Conservation (phyloP, 805 yeast species). For the Metschnikowia matae region DNA sequence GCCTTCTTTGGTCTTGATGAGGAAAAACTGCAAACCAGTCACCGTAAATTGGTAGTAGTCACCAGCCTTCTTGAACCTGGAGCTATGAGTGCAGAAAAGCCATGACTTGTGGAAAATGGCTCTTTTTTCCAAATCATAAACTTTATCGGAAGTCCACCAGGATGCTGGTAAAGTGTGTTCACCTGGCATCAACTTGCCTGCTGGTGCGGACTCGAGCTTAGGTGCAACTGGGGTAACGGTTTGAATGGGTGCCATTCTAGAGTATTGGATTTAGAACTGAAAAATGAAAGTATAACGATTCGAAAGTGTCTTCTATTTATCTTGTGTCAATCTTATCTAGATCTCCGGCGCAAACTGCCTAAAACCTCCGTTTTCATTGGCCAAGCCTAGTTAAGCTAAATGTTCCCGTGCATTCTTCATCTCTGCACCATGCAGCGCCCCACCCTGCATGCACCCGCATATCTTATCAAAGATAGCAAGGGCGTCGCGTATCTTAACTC, state of each 20-base stretch:
- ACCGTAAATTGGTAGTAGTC: slow-evolving; percentile 50
- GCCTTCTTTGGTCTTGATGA: slow-evolving; percentile 50
- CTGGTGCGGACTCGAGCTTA: background rate
- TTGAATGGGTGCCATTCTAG: slow-evolving; percentile 5
- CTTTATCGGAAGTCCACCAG: slow-evolving; percentile 61
- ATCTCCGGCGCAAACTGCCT: background rate
- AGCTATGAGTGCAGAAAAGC: slow-evolving; percentile 49
- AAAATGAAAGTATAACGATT: background rate
- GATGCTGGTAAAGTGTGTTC: slow-evolving; percentile 57
- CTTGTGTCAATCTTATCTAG: background rate
- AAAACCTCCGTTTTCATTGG: background rate
- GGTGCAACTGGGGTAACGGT: background rate
- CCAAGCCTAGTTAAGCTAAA: background rate
- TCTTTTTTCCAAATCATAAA: slow-evolving; percentile 55
- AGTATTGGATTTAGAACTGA: background rate
- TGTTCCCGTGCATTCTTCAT: slow-evolving; percentile 1
- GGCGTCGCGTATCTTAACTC: slow-evolving; percentile 1
- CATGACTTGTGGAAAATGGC: slow-evolving; percentile 55
- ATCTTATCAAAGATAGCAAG: slow-evolving; percentile 2
- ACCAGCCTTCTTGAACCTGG: slow-evolving; percentile 55
- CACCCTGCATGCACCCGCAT: background rate
- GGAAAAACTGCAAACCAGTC: slow-evolving; percentile 52
- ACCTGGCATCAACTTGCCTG: slow-evolving; percentile 21
- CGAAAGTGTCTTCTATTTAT: background rate
- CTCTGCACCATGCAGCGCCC: background rate